Conservation (phyloP, 2,329 filamentous ascomycete species). For the Talaromyces sp. region DNA sequence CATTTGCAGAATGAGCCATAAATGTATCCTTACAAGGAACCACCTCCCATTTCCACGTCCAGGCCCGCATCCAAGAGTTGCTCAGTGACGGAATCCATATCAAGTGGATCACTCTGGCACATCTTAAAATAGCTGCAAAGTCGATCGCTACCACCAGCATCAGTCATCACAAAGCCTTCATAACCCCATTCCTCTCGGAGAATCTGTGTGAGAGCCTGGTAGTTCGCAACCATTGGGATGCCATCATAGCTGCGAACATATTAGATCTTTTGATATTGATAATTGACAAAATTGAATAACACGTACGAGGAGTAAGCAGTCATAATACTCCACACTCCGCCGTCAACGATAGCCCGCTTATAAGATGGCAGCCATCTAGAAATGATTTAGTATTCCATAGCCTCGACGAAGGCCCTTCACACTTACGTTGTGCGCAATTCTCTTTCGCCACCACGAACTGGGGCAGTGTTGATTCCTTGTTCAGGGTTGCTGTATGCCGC, state of each 20-base stretch:
- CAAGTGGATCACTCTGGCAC: conserved; percentile 62
- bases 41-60: conserved; percentile 76
- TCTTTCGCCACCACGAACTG: conserved; percentile 59
- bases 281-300: neutral
- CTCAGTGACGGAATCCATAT: conserved; percentile 66
- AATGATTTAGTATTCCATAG: neutral
- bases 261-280: neutral
- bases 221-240: conserved; percentile 67
- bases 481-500: conserved; percentile 70
- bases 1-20: neutral
- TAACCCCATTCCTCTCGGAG: conserved; percentile 73
- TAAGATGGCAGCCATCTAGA: conserved; percentile 58
- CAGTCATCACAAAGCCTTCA: conserved; percentile 66
- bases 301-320: conserved; percentile 66
- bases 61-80: conserved; percentile 68
- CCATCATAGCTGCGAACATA: conserved; percentile 62
- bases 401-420: conserved; percentile 25
- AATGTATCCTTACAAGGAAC: conserved; percentile 55
- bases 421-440: conserved; percentile 60
- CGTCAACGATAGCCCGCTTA: conserved; percentile 72
- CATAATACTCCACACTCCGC: conserved; percentile 70
- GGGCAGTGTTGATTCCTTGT: conserved; percentile 71
- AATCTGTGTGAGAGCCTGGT: conserved; percentile 68
- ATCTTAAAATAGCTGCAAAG: conserved; percentile 66
- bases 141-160: conserved; percentile 72